phyloP scores from a whole-genome alignment of 2,329 filamentous ascomycete genomes.

The Beauveria medogensis region DNA sequence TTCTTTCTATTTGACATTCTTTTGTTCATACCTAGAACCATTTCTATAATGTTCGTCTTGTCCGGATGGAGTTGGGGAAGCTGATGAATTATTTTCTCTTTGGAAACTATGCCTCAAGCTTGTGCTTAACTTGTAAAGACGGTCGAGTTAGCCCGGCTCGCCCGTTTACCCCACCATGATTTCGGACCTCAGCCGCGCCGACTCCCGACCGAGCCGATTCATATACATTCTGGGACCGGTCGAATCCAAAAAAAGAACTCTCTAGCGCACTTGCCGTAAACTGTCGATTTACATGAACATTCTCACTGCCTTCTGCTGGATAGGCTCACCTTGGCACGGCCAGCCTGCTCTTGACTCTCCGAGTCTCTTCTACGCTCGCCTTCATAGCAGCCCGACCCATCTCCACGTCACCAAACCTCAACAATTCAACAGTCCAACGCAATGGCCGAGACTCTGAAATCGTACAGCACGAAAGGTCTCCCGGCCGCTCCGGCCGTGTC shows the following conservation, averaged over 20 bases:
- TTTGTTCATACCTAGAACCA: slow-evolving; percentile 10
- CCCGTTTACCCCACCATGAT: not conserved
- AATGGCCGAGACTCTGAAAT: not conserved
- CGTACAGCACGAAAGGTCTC: slow-evolving; percentile 28
- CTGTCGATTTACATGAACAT: not conserved
- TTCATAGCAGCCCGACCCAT: not conserved
- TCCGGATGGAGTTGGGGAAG: not conserved
- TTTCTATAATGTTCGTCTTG: slow-evolving; percentile 9
- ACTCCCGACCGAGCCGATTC: not conserved
- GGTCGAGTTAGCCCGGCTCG: not conserved
- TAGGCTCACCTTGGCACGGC: not conserved
- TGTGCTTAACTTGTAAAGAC: not conserved
- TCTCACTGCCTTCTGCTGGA: too few relatives aligned
- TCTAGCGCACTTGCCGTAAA: not conserved
- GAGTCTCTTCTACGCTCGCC: not conserved
- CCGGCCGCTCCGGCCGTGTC: slow-evolving; percentile 47
- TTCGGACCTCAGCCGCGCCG: not conserved
- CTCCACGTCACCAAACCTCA: not conserved
- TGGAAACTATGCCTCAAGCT: too few relatives aligned
- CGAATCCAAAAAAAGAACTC: not conserved
- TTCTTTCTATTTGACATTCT: slow-evolving; percentile 10
- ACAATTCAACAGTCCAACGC: not conserved
- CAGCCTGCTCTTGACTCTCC: not conserved
- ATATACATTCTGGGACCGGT: not conserved
- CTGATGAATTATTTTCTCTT: not conserved